These are phyloP conservation scores for Cryptococcus amylolentus DNA, from an alignment of 1,284 basidiomycete genomes.

Conservation along the genomic window DNA sequence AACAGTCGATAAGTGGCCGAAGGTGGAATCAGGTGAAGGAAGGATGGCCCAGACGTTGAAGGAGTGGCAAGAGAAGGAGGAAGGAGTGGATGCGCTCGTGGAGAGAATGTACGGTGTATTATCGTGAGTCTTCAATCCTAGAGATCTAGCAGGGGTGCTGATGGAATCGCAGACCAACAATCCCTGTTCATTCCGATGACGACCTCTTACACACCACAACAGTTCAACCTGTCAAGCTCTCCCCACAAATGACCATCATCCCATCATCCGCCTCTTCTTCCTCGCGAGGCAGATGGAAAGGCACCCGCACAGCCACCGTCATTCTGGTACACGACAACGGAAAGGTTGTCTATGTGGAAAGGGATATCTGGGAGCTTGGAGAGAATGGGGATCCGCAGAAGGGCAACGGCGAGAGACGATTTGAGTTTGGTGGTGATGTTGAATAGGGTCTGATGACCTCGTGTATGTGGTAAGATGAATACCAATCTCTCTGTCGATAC, in stretches of 20 bases:
- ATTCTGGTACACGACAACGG: slow-evolving; percentile 41
- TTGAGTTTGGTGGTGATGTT: slow-evolving; percentile 16
- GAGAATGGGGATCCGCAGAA: slow-evolving; percentile 21
- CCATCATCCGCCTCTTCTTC: too few relatives aligned
- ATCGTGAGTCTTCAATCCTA: slow-evolving; percentile 25
- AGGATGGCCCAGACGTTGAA: slow-evolving; percentile 23
- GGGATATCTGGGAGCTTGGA: slow-evolving; percentile 35
- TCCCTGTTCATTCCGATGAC: slow-evolving; percentile 16
- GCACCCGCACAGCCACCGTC: slow-evolving; percentile 43
- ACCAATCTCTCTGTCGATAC: too few relatives aligned
- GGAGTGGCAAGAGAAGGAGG: slow-evolving; percentile 18
- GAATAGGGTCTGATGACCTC: too few relatives aligned
- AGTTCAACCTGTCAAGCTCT: slow-evolving; percentile 26
- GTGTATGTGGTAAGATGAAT: too few relatives aligned
- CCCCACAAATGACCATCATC: too few relatives aligned
- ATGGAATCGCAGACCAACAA: slow-evolving; percentile 11
- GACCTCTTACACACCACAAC: slow-evolving; percentile 28
- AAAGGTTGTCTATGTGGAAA: slow-evolving; percentile 41
- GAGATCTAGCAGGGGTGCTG: neutral
- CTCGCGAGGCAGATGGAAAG: slow-evolving; percentile 33
- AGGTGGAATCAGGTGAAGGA: slow-evolving; percentile 36
- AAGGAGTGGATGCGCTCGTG: slow-evolving; percentile 20
- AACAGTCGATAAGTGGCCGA: slow-evolving; percentile 35
- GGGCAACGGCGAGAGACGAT: slow-evolving; percentile 22
- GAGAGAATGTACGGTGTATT: slow-evolving; percentile 37